Conservation (phyloP, 805 yeast species). For the Candida endomychidarum region DNA sequence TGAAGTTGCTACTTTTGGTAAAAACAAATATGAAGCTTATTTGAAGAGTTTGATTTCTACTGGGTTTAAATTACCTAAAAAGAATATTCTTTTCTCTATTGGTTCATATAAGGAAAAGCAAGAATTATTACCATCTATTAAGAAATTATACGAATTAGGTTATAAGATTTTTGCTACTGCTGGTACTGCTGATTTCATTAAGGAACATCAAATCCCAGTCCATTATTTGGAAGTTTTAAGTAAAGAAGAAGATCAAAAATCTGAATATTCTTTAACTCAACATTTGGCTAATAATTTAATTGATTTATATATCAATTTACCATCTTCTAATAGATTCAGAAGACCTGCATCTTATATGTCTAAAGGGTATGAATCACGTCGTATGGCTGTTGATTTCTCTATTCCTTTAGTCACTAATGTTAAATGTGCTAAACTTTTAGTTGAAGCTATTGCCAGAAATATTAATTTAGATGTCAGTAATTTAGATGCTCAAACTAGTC, state of each 20-base stretch:
- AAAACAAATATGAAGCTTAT: conserved; percentile 95
- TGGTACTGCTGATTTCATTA: conserved; percentile 97
- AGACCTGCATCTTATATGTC: conserved; percentile 98
- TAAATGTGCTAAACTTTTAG: conserved; percentile 91
- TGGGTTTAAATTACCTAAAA: conserved; percentile 93
- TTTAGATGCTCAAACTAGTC: conserved; percentile 89
- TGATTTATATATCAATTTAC: conserved; percentile 94
- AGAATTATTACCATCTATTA: conserved; percentile 86
- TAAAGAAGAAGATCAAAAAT: conserved; percentile 74
- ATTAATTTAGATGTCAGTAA: conserved; percentile 65
- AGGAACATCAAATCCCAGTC: conserved; percentile 92
- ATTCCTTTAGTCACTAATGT: conserved; percentile 97
- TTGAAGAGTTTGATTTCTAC: conserved; percentile 91
- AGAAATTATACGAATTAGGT: conserved; percentile 77
- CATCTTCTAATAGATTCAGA: conserved; percentile 95
- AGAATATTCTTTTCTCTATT: conserved; percentile 87
- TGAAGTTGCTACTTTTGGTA: conserved; percentile 96
- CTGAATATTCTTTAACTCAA: conserved; percentile 93
- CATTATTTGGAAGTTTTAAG: conserved; percentile 87
- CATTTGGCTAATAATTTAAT: conserved; percentile 96
- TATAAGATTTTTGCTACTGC: conserved; percentile 94
- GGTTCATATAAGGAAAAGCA: conserved; percentile 97
- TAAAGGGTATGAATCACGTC: conserved; percentile 96
- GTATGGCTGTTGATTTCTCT: conserved; percentile 99
- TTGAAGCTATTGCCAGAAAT: conserved; percentile 87